These are phyloP conservation scores for Capsicum baccatum DNA, from an alignment of 257 asterid species.

Conservation along the genomic window DNA sequence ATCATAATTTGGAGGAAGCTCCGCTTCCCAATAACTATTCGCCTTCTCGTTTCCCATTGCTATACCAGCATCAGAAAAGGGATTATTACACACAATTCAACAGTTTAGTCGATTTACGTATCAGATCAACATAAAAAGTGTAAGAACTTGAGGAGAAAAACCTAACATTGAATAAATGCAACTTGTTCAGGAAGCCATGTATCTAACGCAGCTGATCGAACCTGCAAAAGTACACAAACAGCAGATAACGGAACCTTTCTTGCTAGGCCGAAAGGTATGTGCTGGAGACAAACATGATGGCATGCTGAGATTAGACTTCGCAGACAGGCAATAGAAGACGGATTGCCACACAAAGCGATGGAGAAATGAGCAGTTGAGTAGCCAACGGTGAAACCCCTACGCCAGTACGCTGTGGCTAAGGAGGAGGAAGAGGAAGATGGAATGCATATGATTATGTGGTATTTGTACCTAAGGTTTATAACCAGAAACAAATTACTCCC, in stretches of 20 bases:
- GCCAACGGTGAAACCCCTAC: background rate
- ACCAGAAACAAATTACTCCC: background rate
- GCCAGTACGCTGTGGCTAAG: background rate
- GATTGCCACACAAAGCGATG: background rate
- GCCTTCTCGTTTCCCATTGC: conserved; percentile 99
- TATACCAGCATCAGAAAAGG: conserved; percentile 41
- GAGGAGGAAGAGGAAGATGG: background rate
- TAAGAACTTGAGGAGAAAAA: background rate
- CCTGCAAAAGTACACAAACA: conserved; percentile 19
- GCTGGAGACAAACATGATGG: background rate
- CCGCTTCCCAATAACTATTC: conserved; percentile 97
- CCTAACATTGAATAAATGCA: conserved; percentile 90
- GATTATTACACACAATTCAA: background rate
- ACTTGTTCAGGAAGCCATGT: conserved; percentile 99
- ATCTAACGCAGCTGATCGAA: conserved; percentile 95
- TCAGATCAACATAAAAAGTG: background rate
- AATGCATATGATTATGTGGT: background rate
- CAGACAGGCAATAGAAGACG: background rate
- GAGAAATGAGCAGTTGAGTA: background rate
- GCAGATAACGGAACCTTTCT: background rate
- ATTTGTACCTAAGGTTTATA: background rate
- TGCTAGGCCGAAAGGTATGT: background rate
- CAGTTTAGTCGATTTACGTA: background rate
- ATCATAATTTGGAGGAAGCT: conserved; percentile 93
- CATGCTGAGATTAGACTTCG: background rate